Conservation (phyloP, 2,329 filamentous ascomycete genomes). For the Monosporascus sp. region DNA sequence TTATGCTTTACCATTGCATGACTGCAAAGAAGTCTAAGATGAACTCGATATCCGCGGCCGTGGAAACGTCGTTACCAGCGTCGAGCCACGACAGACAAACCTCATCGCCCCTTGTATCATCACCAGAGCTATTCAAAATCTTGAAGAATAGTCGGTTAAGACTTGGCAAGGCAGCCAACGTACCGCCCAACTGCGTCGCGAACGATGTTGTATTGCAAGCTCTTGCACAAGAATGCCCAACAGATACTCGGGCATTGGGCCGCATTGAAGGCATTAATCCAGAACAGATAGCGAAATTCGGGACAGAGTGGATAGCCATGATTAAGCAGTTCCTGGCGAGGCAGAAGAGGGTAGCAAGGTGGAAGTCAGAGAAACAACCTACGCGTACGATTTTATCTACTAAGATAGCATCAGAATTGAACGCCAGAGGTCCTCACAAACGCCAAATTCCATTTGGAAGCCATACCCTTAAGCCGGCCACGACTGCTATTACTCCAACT, state of each 20-base stretch:
- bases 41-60: background rate
- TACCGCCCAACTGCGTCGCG: background rate
- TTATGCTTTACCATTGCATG: constrained; percentile 23
- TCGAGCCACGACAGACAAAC: background rate
- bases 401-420: background rate
- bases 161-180: background rate
- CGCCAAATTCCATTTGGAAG: background rate
- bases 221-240: background rate
- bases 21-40: constrained; percentile 17
- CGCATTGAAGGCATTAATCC: background rate
- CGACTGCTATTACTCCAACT: background rate
- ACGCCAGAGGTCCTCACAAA: background rate
- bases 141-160: background rate
- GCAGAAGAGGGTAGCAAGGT: background rate
- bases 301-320: background rate
- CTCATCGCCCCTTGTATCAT: background rate
- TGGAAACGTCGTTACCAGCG: background rate
- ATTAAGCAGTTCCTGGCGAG: background rate
- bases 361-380: background rate
- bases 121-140: background rate
- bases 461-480: background rate
- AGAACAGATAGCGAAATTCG: background rate
- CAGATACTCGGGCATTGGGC: background rate
- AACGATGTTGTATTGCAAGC: background rate
- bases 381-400: background rate